Base-by-base conservation (phyloP, 495 filamentous ascomycete genomes). In the Penicillium coprophilum region DNA sequence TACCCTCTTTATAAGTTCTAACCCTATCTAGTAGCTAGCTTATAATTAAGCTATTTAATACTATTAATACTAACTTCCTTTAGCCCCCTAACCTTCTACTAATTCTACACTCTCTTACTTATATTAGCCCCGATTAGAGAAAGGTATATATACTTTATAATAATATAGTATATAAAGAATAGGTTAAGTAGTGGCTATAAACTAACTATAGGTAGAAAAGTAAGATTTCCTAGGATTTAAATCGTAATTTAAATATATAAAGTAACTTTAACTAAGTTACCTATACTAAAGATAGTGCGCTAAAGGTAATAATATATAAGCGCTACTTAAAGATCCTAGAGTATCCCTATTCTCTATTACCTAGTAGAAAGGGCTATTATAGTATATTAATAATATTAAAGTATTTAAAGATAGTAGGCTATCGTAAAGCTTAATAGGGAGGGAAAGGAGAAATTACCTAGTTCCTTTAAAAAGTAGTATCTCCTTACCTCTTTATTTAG, bases 401-500 rank as follows among this genome's bases (percentile, higher is more conserved):
- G 39, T 34, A 54, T 44, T 21, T 53, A n/a, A 54, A 49, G 11
- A 56, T n/a, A 48, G 10, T 43, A 2, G n/a, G 34, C 15, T 57
- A 13, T 44, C 36, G 19, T 56, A 52, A 76, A 80, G 10, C 55
- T 65, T 0, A 63, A 56, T 36, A 77, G 44, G 50, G 81, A 81
- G 31, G 46, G 9, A 59, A 45, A 55, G 23, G 13, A 50, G 38
- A 27, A 59, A 50, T 43, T 52, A 46, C 21, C 15, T 46, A 34
- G 13, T 36, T 52, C 24, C 32, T 58, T 46, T 59, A 48, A 40
- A 53, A 23, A 30, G 21, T 12, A 24, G 19, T 31, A 46, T 48
- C 43, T 46, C 4, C 38, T 52, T 52, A 46, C 15, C 7, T 46
- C 24, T 28, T 28, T 30, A 24, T 46, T 46, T 46, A 46, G 43